Base-by-base conservation (phyloP, 148 eudicot species). In the Vaccinium vitisidaea region DNA sequence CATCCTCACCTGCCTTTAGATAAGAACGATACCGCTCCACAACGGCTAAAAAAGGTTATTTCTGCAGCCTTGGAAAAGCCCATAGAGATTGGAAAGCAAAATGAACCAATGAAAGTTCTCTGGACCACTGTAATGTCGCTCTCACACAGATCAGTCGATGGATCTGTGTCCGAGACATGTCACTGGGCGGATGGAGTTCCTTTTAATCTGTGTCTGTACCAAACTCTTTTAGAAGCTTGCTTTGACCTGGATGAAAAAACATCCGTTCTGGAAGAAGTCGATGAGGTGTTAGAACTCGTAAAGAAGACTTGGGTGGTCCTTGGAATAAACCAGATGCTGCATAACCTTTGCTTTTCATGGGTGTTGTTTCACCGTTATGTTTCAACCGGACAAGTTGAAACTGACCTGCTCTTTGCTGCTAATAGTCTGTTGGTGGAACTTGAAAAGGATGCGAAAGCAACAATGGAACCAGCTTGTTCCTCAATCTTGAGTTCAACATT, bases 171-270 rank as follows among this genome's bases (percentile, higher is more conserved):
- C 13, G 95, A 89, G 76, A 77, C 82, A 55, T 94, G 95, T 80
- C 99, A 97, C 77, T 97, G 99, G 99, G 99, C 96, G 27, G 99
- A 97, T 91, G 99, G 99, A 61, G 86, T 91, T 80, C 99, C 98
- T 1, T 84, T 97, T 78, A 97, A 95, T 88, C 90, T 95, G 74
- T 92, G 88, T 50, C 88, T 97, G 71, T 97, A 97, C 81, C 93
- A 90, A 85, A 89, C 88, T 87, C 93, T 97, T 80, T 86, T 97
- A 27, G 98, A 94, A 84, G 91, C 95, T 85, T 95, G 96, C 89
- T 97, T 97, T 84, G 98, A 97, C 80, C 76, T 89, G 9, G 92
- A 92, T 84, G 98, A 94, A 75, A 91, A 94, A 77, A 88, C 94
- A n/a, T 86, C 91, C 15, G 83, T 97, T 65, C 85, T 97, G 30